Conservation (phyloP, 768 basidiomycete genomes). For the Amanita fuliginea region DNA sequence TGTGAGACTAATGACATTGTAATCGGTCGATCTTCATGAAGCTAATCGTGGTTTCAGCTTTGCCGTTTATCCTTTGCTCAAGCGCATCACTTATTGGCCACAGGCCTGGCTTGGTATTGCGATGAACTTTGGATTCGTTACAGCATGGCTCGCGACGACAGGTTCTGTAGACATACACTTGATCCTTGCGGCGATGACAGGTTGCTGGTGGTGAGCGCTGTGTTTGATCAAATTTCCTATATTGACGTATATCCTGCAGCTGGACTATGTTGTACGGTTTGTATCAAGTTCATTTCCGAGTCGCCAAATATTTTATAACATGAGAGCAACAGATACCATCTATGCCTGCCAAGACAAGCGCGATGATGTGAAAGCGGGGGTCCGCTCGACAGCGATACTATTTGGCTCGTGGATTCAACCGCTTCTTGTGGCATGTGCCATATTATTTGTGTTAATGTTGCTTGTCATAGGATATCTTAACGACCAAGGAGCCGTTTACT, state of each 20-base stretch:
- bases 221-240: not conserved
- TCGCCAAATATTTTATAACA: not conserved
- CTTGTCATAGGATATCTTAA: conserved; percentile 43
- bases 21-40: conserved; percentile 13
- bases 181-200: conserved; percentile 23
- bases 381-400: conserved; percentile 67
- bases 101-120: conserved; percentile 52
- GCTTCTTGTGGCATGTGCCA: conserved; percentile 40
- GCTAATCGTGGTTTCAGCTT: conserved; percentile 18
- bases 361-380: conserved; percentile 64
- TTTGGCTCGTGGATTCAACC: conserved; percentile 52
- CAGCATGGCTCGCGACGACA: conserved; percentile 34
- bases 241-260: conserved; percentile 12
- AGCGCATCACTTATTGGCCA: conserved; percentile 48
- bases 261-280: conserved; percentile 42
- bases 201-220: conserved; percentile 33
- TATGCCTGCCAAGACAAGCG: conserved; percentile 74
- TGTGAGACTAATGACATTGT: conserved; percentile 19
- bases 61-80: conserved; percentile 41
- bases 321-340: conserved; percentile 37
- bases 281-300: not conserved
- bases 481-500: conserved; percentile 37
- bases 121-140: conserved; percentile 44
- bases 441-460: conserved; percentile 40
- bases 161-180: conserved; percentile 20